Conservation (phyloP, 2,329 filamentous ascomycete species). For the Phaeosphaeriaceae sp. region DNA sequence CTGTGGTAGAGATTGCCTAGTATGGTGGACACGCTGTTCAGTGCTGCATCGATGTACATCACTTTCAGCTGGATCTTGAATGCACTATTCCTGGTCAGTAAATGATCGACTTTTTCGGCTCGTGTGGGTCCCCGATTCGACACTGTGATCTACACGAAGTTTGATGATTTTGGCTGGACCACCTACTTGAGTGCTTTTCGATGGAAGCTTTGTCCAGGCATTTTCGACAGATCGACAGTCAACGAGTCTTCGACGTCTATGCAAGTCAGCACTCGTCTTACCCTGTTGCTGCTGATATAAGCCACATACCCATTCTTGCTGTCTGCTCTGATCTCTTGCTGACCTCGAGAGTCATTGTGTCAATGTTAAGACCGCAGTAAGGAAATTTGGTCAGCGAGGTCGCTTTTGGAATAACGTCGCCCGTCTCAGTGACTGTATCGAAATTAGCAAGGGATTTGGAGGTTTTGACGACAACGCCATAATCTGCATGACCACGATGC, state of each 20-base stretch:
- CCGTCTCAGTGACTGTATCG: slow-evolving; percentile 66
- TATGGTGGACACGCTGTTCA: slow-evolving; percentile 76
- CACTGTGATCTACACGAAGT: not conserved
- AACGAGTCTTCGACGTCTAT: slow-evolving; percentile 72
- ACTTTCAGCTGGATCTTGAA: slow-evolving; percentile 87
- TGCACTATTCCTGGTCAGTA: slow-evolving; percentile 49
- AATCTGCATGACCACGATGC: slow-evolving; percentile 79
- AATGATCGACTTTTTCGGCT: slow-evolving; percentile 11
- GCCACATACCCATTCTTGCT: slow-evolving; percentile 57
- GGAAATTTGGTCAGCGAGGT: slow-evolving; percentile 69
- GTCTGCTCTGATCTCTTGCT: slow-evolving; percentile 69
- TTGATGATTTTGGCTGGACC: slow-evolving; percentile 25
- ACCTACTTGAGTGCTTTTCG: slow-evolving; percentile 76
- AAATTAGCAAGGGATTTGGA: slow-evolving; percentile 89
- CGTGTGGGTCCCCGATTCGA: slow-evolving; percentile 4
- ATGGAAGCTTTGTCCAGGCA: slow-evolving; percentile 79
- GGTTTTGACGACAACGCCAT: slow-evolving; percentile 79
- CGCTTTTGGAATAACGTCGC: slow-evolving; percentile 46
- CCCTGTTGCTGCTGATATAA: not conserved
- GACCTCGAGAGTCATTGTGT: slow-evolving; percentile 78
- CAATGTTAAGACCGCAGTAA: slow-evolving; percentile 84
- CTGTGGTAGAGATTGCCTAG: slow-evolving; percentile 77
- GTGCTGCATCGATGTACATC: slow-evolving; percentile 81
- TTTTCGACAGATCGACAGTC: slow-evolving; percentile 77
- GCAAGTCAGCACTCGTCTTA: slow-evolving; percentile 16